Evolutionary conservation across 2,329 filamentous ascomycete species (phyloP).

Genomic region (Aspergillus arachidicola): DNA sequence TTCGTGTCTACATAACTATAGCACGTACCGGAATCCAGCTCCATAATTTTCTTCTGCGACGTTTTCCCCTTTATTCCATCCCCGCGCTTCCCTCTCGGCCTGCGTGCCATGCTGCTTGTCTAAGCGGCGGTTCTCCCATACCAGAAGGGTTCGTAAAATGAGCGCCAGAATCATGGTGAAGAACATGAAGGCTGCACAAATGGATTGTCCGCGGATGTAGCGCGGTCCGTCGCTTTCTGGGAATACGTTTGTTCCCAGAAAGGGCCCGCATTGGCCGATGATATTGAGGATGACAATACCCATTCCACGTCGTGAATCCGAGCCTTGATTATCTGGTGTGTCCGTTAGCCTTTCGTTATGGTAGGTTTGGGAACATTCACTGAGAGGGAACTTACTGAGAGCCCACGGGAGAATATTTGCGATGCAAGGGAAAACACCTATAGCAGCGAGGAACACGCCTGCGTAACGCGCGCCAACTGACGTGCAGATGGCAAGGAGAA

Average conservation of each 20-base stretch:
- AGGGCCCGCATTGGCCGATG: constrained; percentile 72
- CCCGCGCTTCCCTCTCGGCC: constrained; percentile 20
- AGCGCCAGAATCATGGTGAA: constrained; percentile 60
- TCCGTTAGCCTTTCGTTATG: not conserved
- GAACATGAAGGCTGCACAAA: constrained; percentile 65
- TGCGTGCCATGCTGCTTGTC: constrained; percentile 51
- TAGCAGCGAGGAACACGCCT: constrained; percentile 58
- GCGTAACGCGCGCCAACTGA: constrained; percentile 55
- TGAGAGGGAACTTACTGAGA: constrained; percentile 43
- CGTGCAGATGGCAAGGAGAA: constrained; percentile 62
- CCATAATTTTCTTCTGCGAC: constrained; percentile 46
- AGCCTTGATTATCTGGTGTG: constrained; percentile 67
- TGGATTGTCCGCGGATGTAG: constrained; percentile 58
- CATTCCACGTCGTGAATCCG: constrained; percentile 67
- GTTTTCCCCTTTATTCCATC: constrained; percentile 15
- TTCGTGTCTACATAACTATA: constrained; percentile 23
- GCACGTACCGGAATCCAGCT: constrained; percentile 39
- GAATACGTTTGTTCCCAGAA: constrained; percentile 67
- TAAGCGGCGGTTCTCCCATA: constrained; percentile 63
- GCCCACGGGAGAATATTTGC: constrained; percentile 73
- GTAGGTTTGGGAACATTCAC: not conserved
- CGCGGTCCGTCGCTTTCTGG: constrained; percentile 52
- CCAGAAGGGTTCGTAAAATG: constrained; percentile 55
- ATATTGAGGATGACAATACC: constrained; percentile 71
- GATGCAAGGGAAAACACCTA: constrained; percentile 68